These are phyloP conservation scores for Oidiodendron maius DNA, from an alignment of 495 filamentous ascomycete genomes.

Conservation along the genomic window DNA sequence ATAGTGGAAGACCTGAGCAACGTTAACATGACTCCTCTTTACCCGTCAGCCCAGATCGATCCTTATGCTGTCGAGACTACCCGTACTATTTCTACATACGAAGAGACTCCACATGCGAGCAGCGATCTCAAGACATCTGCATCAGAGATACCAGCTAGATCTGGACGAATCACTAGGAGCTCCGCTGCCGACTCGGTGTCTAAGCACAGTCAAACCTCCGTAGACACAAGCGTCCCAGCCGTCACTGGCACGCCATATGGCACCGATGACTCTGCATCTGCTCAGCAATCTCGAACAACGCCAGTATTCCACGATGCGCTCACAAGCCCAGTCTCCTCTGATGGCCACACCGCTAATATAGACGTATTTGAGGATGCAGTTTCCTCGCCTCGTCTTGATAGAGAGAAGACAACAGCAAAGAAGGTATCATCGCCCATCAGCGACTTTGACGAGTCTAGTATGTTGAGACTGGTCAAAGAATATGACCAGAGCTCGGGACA, in stretches of 20 bases:
- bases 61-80: constrained; percentile 3
- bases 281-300: constrained; percentile 3
- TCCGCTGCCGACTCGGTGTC: not conserved
- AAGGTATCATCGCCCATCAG: constrained; percentile 33
- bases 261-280: not conserved
- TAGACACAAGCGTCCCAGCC: not conserved
- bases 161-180: not conserved
- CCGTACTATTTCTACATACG: constrained; percentile 7
- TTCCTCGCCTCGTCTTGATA: constrained; percentile 8
- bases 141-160: not conserved
- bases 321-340: constrained; percentile 28
- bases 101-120: constrained; percentile 1
- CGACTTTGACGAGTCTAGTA: constrained; percentile 39
- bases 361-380: constrained; percentile 21
- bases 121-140: not conserved
- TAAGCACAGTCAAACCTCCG: not conserved
- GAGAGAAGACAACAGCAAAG: constrained; percentile 4
- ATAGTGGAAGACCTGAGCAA: not conserved
- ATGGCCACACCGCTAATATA: constrained; percentile 6
- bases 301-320: constrained; percentile 39
- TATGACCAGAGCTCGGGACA: constrained; percentile 24
- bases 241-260: not conserved
- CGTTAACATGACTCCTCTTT: constrained; percentile 1
- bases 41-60: constrained; percentile 22
- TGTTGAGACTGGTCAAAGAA: constrained; percentile 38